phyloP scores from a whole-genome alignment of 345 rosid genomes.

The Eucalyptus pauciflora region DNA sequence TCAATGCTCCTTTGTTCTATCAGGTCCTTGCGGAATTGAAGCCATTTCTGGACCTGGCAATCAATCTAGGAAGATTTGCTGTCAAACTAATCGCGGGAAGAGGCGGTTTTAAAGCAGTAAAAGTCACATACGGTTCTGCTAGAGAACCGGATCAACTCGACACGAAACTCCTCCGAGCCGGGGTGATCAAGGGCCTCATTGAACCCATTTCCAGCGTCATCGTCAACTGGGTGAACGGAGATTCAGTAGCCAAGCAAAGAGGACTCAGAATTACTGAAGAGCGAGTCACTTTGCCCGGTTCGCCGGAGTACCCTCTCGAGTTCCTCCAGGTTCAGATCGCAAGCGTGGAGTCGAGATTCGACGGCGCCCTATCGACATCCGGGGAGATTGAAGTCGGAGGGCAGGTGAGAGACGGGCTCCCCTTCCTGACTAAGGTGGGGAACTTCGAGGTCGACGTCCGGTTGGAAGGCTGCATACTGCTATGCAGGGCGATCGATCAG shows the following conservation, averaged over 20 bases:
- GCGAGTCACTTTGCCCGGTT: conserved; percentile 37
- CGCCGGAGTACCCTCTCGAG: conserved; percentile 64
- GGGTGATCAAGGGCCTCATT: conserved; percentile 66
- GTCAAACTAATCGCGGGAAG: conserved; percentile 80
- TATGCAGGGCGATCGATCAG: conserved; percentile 74
- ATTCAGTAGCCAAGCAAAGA: conserved; percentile 71
- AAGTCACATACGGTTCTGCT: conserved; percentile 66
- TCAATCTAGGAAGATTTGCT: conserved; percentile 66
- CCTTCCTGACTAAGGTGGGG: conserved; percentile 68
- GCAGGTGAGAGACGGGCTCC: conserved; percentile 61
- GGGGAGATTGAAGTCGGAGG: conserved; percentile 69
- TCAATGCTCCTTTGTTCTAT: neutral
- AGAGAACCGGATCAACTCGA: conserved; percentile 76
- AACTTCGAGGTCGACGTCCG: conserved; percentile 69
- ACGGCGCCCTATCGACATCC: conserved; percentile 53
- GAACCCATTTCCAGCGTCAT: conserved; percentile 72
- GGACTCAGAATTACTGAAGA: conserved; percentile 68
- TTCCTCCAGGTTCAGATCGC: conserved; percentile 58
- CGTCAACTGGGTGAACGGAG: conserved; percentile 73
- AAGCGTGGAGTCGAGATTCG: conserved; percentile 62
- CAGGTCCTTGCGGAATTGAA: conserved; percentile 78
- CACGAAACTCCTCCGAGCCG: conserved; percentile 77
- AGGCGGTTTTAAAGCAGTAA: conserved; percentile 69
- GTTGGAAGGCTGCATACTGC: conserved; percentile 71
- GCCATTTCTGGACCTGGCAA: conserved; percentile 64